A percentile compares a stretch with the other conserved stretches of the same genome.
Evolutionary conservation across 169 alveolate genomes (phyloP).

Genomic region (Babesia ovata): DNA sequence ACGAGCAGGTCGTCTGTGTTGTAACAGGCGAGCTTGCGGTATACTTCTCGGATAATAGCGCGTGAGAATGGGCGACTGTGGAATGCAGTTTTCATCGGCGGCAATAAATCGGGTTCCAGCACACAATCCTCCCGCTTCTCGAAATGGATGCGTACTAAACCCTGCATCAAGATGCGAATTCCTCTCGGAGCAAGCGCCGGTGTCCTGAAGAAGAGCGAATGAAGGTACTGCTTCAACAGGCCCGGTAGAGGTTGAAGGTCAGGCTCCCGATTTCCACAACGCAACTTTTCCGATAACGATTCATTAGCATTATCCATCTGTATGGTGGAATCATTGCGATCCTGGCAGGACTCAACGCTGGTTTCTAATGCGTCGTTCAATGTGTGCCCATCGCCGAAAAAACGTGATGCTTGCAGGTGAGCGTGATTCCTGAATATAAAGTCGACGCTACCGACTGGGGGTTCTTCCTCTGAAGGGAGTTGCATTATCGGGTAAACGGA

Average conservation of each 20-base stretch:
- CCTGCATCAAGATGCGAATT: constrained; percentile 71
- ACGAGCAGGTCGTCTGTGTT: constrained; percentile 76
- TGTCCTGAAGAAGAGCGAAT: constrained; percentile 76
- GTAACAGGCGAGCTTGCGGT: constrained; percentile 73
- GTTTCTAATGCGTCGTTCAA: background rate
- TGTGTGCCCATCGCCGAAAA: constrained; percentile 37
- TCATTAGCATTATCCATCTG: background rate
- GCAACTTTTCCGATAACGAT: background rate
- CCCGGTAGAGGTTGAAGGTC: constrained; percentile 58
- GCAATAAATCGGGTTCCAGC: constrained; percentile 69
- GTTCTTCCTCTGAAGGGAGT: background rate
- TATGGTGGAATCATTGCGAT: background rate
- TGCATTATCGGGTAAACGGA: constrained; percentile 46
- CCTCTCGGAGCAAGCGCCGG: constrained; percentile 81
- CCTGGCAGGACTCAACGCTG: background rate
- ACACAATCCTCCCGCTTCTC: constrained; percentile 75
- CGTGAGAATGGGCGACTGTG: constrained; percentile 73
- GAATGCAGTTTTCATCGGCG: constrained; percentile 64
- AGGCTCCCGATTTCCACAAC: background rate
- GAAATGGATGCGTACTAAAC: constrained; percentile 74
- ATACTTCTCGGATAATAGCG: constrained; percentile 75
- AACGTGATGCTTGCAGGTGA: constrained; percentile 32
- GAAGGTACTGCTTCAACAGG: constrained; percentile 70
- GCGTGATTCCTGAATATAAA: constrained; percentile 25
- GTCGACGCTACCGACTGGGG: constrained; percentile 14